Conservation (phyloP, 768 basidiomycete genomes). For the Pulveroboletus sp. region DNA sequence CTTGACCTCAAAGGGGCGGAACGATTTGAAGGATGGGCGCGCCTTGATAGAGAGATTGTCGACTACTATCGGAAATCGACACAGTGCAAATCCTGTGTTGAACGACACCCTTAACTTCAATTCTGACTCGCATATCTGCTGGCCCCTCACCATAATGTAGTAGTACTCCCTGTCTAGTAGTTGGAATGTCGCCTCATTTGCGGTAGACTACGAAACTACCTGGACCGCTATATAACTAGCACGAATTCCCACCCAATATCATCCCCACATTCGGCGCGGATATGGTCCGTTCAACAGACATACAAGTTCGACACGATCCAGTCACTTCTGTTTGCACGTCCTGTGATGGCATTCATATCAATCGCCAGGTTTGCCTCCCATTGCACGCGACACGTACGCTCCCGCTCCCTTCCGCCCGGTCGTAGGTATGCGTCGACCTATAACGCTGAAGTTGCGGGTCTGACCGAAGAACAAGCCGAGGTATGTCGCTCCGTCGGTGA, state of each 20-base stretch:
- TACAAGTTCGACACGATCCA: background rate
- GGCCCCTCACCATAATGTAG: background rate
- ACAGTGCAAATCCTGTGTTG: conserved; percentile 20
- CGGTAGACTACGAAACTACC: too few species aligned
- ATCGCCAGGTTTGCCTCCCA: conserved; percentile 11
- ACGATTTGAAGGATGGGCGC: conserved; percentile 66
- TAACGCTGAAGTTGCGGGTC: conserved; percentile 66
- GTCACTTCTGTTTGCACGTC: background rate
- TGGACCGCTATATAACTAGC: too few species aligned
- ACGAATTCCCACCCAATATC: conserved; percentile 10
- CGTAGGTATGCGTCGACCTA: conserved; percentile 49
- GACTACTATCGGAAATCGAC: conserved; percentile 32
- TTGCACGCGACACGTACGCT: conserved; percentile 1
- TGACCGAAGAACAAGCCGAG: conserved; percentile 78
- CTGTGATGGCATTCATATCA: conserved; percentile 14
- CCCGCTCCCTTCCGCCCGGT: background rate
- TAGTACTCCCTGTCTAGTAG: too few species aligned
- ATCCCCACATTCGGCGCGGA: background rate
- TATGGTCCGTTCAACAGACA: conserved; percentile 13
- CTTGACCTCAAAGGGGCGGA: conserved; percentile 74
- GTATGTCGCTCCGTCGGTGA: conserved; percentile 36
- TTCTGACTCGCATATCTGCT: background rate
- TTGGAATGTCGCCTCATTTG: too few species aligned
- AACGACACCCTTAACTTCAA: conserved; percentile 1
- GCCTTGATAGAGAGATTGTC: conserved; percentile 68